These are phyloP conservation scores for Zea mays DNA, from an alignment of 176 grass and related monocot species.

Conservation along the genomic window Zm-B73-REFERENCE-NAM-5.0 NC_050101.1:124608001-124608500, in stretches of 20 bases:
- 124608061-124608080: constrained; percentile 14
- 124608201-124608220: neutral
- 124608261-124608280: neutral
- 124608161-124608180: constrained; percentile 1
- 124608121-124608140: neutral
- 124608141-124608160: constrained; percentile 3
- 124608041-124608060: neutral
- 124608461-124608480: neutral
- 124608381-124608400: neutral
- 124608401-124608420: neutral
- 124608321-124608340: neutral
- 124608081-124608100: constrained; percentile 5
- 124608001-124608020: constrained; percentile 4
- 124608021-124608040: constrained; percentile 21
- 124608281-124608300: neutral
- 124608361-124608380: neutral
- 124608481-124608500: constrained; percentile 16
- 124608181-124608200: neutral
- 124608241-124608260: neutral
- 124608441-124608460: neutral
- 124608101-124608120: neutral
- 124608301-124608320: neutral
- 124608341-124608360: neutral
- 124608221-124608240: neutral
- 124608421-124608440: neutral